phyloP scores from a whole-genome alignment of 805 yeast genomes.

The Pichia ethanolica region DNA sequence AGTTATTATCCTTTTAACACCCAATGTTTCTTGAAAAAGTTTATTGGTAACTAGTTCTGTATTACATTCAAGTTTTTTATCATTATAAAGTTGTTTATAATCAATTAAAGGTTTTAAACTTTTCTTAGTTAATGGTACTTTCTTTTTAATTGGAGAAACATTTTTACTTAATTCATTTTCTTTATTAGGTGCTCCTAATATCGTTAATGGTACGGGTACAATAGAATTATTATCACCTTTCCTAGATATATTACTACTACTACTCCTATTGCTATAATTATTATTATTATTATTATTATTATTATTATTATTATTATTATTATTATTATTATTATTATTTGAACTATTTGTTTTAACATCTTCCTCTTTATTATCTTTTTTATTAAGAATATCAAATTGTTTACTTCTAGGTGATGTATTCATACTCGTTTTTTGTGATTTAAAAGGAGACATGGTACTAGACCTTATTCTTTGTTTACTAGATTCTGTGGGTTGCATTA shows the following conservation, averaged over 20 bases:
- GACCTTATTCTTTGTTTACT: slow-evolving; percentile 14
- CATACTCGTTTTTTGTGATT: not conserved
- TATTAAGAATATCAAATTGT: not conserved
- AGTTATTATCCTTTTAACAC: not conserved
- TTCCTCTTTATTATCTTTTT: not conserved
- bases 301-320: too few species aligned
- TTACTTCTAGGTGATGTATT: not conserved
- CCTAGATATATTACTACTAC: not conserved
- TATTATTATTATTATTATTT: too few species aligned
- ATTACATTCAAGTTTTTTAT: not conserved
- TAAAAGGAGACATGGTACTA: not conserved
- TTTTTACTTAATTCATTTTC: not conserved
- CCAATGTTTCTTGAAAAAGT: not conserved
- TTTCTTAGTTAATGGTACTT: slow-evolving; percentile 23
- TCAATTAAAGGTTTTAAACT: slow-evolving; percentile 14
- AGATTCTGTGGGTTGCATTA: slow-evolving; percentile 22
- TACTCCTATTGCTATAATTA: too few species aligned
- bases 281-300: too few species aligned
- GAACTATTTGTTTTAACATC: not conserved
- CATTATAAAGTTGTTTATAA: not conserved
- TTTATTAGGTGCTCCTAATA: not conserved
- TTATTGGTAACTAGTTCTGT: not conserved
- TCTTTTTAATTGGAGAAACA: slow-evolving; percentile 2
- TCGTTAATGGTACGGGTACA: not conserved
- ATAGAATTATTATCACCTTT: not conserved